Base-by-base conservation (phyloP, 1,284 basidiomycete genomes). In the Wallemia ichthyophaga region DNA sequence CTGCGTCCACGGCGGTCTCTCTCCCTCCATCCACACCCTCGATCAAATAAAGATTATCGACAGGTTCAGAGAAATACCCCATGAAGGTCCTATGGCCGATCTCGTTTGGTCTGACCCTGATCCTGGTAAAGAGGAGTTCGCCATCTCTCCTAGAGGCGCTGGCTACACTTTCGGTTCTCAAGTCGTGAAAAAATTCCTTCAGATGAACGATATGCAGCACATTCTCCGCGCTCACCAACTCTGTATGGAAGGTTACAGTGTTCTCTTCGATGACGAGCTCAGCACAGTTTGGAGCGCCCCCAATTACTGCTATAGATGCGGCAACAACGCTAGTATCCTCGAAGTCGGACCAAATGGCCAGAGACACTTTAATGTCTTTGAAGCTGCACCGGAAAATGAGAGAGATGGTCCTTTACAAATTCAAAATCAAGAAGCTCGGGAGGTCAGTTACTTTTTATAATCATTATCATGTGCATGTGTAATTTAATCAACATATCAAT, bases 41-140 rank as follows among this genome's bases (percentile, higher is more conserved):
- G 94, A 99, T 73, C 94, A 99, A 72, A 92, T 99, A 70, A 98
- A 96, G 71, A 86, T 98, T 58, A 87, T 98, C 58, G 94, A 98
- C 73, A 82, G 94, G 58, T 98, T 98, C 75, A 78, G 92, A 76
- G 94, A 99, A 74, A 96, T 99, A 62, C 94, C 94, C 53, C 94
- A 98, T 67, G 94, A 99, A 72, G 94, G 94, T 1, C 92, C 94
- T 2, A 98, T 99, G 89, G 92, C 92, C n/a, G 94, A 99, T 74
- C 76, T 99, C 25, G 94, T 99, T 1, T 99, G 94, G 94, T 95
- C 89, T 55, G 94, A 99, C 75, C 94, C 94, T 27, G 94, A 99
- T 73, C 82, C 88, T 55, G 92, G 96, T 70, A 96, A 96, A 70
- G 92, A 96, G 69, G 94, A 98, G 67, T 98, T 96, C 69, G 92